Evolutionary conservation across 2,329 filamentous ascomycete species (phyloP).

Genomic region (Penicillium sp.): DNA sequence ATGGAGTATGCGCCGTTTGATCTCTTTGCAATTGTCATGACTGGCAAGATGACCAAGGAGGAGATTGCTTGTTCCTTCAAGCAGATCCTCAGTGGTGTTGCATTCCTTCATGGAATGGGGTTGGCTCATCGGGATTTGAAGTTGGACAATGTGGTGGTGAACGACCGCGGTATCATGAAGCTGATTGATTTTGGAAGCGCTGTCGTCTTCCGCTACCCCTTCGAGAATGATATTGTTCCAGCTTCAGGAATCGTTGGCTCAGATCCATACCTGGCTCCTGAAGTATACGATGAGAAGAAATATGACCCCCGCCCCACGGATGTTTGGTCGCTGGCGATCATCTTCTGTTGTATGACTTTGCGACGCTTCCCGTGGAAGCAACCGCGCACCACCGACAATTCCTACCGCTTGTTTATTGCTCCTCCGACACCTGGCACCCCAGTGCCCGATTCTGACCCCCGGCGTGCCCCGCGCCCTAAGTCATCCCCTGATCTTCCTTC

Average conservation of each 20-base stretch:
- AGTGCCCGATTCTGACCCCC: conserved; percentile 42
- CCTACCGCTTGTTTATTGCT: conserved; percentile 88
- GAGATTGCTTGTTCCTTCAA: conserved; percentile 90
- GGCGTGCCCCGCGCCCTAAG: conserved; percentile 33
- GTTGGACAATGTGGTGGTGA: conserved; percentile 96
- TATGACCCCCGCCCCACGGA: conserved; percentile 94
- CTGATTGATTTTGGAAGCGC: conserved; percentile 98
- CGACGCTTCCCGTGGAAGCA: conserved; percentile 97
- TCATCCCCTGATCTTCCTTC: conserved; percentile 37
- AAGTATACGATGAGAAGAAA: conserved; percentile 90
- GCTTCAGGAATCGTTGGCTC: conserved; percentile 85
- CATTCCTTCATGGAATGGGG: conserved; percentile 92
- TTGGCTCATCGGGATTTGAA: conserved; percentile 94
- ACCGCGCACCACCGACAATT: conserved; percentile 86
- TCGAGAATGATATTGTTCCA: conserved; percentile 82
- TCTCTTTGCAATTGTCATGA: conserved; percentile 98
- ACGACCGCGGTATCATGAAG: conserved; percentile 96
- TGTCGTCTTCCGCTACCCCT: conserved; percentile 95
- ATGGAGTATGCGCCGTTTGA: conserved; percentile 99
- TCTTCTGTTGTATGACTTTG: conserved; percentile 98
- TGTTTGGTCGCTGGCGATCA: conserved; percentile 97
- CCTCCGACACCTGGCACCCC: conserved; percentile 71
- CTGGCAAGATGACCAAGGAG: conserved; percentile 89
- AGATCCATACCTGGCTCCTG: conserved; percentile 93
- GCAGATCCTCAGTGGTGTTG: conserved; percentile 91